These are phyloP conservation scores for Auricularia heimuer DNA, from an alignment of 768 basidiomycete genomes.

Conservation along the genomic window DNA sequence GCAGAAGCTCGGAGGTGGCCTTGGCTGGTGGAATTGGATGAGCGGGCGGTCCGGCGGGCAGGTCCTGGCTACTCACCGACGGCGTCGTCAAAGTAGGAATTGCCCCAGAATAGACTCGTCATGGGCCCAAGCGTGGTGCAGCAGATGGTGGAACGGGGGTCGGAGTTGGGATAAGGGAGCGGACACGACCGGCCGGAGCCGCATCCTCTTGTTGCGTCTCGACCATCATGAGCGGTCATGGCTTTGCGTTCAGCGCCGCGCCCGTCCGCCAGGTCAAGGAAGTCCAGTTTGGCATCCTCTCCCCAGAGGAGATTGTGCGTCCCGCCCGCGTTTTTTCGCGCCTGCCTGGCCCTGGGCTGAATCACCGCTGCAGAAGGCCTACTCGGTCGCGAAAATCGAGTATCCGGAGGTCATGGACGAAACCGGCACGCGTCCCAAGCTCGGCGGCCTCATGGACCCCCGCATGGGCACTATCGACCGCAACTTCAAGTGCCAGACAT, in stretches of 20 bases:
- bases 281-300: constrained; percentile 97
- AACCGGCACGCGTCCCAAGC: constrained; percentile 77
- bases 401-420: constrained; percentile 99
- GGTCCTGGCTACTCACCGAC: constrained; percentile 43
- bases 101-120: constrained; percentile 64
- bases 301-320: constrained; percentile 96
- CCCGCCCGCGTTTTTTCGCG: background rate
- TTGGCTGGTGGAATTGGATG: constrained; percentile 48
- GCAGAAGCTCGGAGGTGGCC: constrained; percentile 85
- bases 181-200: background rate
- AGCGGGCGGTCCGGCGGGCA: constrained; percentile 8
- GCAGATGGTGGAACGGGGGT: background rate
- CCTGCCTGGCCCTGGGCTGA: constrained; percentile 1
- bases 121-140: background rate
- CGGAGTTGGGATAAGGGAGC: background rate
- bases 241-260: constrained; percentile 86
- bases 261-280: constrained; percentile 94
- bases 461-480: constrained; percentile 96
- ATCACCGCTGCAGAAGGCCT: constrained; percentile 69
- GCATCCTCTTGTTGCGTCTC: background rate
- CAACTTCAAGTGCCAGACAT: constrained; percentile 98
- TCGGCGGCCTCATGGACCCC: constrained; percentile 94
- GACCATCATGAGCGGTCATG: constrained; percentile 65
- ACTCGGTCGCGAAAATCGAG: constrained; percentile 97
- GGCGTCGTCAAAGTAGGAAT: constrained; percentile 73